Conservation (phyloP, 768 basidiomycete genomes). For the Boletus subparvulus region DNA sequence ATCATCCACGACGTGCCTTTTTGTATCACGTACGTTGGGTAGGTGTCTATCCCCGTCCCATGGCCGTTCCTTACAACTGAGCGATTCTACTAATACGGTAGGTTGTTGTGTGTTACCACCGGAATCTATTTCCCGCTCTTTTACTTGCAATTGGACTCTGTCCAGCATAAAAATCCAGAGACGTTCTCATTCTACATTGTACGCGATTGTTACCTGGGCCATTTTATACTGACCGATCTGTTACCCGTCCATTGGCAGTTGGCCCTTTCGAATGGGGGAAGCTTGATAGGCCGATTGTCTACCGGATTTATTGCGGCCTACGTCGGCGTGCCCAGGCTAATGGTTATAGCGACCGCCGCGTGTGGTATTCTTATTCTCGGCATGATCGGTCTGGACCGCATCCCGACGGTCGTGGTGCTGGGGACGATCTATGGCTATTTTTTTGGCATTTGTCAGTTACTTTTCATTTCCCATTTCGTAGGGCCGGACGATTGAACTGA, state of each 20-base stretch:
- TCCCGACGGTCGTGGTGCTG: conserved; percentile 38
- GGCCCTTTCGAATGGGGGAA: conserved; percentile 51
- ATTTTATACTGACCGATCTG: background rate
- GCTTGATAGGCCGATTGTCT: conserved; percentile 50
- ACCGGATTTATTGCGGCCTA: conserved; percentile 43
- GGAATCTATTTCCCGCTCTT: conserved; percentile 53
- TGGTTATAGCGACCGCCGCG: conserved; percentile 34
- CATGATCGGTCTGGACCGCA: conserved; percentile 39
- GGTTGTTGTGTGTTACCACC: conserved; percentile 28
- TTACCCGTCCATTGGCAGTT: conserved; percentile 32
- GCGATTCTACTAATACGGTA: background rate
- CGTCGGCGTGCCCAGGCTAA: conserved; percentile 45
- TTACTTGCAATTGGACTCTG: conserved; percentile 55
- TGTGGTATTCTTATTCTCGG: conserved; percentile 42
- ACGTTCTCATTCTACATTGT: conserved; percentile 60
- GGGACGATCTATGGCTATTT: conserved; percentile 49
- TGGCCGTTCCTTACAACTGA: background rate
- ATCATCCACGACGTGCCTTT: conserved; percentile 17
- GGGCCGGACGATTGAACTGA: background rate
- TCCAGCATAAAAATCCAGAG: conserved; percentile 44
- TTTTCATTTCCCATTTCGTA: background rate
- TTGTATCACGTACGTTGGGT: conserved; percentile 22
- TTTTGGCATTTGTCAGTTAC: conserved; percentile 39
- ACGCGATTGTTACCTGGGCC: background rate
- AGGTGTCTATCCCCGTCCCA: background rate